phyloP scores from a whole-genome alignment of 2,329 filamentous ascomycete genomes.

The Westerdykella ornata region DNA sequence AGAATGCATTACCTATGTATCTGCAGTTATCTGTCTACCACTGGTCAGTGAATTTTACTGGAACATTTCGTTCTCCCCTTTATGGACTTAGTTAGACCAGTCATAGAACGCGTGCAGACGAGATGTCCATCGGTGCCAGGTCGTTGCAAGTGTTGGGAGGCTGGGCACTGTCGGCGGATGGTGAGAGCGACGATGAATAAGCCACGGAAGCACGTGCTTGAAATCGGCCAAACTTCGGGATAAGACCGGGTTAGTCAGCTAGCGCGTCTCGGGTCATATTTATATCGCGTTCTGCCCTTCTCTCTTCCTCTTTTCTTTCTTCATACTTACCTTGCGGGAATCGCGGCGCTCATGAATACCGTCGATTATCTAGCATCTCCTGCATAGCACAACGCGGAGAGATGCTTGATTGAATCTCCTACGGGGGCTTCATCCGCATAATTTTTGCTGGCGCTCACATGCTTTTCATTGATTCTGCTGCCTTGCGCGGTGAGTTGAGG shows the following conservation, averaged over 20 bases:
- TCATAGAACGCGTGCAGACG: too few species aligned
- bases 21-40: too few species aligned
- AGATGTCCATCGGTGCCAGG: too few species aligned
- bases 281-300: background rate
- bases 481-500: conserved; percentile 5
- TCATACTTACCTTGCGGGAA: conserved; percentile 11
- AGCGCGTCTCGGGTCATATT: background rate
- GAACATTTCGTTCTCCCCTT: too few species aligned
- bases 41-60: too few species aligned
- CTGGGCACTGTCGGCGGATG: too few species aligned
- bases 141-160: too few species aligned
- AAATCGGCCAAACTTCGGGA: too few species aligned
- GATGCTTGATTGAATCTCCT: conserved; percentile 5
- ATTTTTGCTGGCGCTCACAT: conserved; percentile 9
- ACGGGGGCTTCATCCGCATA: conserved; percentile 1
- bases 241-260: background rate
- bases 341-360: conserved; percentile 6
- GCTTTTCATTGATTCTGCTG: conserved; percentile 9
- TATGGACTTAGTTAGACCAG: too few species aligned
- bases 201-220: too few species aligned
- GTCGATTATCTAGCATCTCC: conserved; percentile 7
- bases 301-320: conserved; percentile 2
- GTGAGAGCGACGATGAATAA: too few species aligned
- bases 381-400: conserved; percentile 27
- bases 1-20: too few species aligned